Evolutionary conservation across 192 early-diverging fungal species (phyloP), one percentile per base, ranked within the genome.

Genomic region (Allomyces macrogynus): DNA sequence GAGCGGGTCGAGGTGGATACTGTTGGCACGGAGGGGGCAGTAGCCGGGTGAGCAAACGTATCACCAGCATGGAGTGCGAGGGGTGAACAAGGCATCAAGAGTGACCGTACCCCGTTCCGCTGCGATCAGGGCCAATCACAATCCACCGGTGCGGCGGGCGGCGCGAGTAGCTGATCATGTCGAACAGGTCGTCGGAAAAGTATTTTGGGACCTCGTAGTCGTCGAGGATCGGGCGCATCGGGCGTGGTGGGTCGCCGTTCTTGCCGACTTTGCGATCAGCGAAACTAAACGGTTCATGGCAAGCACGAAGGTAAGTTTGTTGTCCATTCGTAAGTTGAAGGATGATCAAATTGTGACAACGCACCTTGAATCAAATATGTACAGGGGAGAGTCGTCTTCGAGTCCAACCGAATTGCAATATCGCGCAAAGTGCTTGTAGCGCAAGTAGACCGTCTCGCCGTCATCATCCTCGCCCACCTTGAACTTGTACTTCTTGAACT

Each of bases 381-480:
- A 91, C 18, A 91, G 75, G 12, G 87, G 87, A 5, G 79, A 81
- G 65, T 89, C 87, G 65, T 89, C 87, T 42, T 74, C 68, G 32
- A 66, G 67, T 2, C 71, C 79, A 32, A 73, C 79, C 18, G 70
- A 67, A 24, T 72, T 66, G 4, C 74, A 76, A 64, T 83, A 86
- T 43, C 78, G 71, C 16, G 83, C 66, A 66, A 84, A 86, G 67
- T 84, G 72, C 67, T 82, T 81, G 65, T 86, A 72, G 60, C 72
- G 72, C 67, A 89, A 67, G 63, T 83, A 81, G 20, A 86, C 85
- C 57, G 80, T 74, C 61, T 84, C 74, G 20, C 80, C 86, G 62
- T 88, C 76, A 64, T 88, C 84, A 65, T 88, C 86, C 63, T 90
- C 86, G 23, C 88, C 86, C 23, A 88, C 74, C 67, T 87, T 90